These are phyloP conservation scores for Odonthalia washingtoniensis DNA, from an alignment of 31 red algal species.

Conservation along the genomic window DNA sequence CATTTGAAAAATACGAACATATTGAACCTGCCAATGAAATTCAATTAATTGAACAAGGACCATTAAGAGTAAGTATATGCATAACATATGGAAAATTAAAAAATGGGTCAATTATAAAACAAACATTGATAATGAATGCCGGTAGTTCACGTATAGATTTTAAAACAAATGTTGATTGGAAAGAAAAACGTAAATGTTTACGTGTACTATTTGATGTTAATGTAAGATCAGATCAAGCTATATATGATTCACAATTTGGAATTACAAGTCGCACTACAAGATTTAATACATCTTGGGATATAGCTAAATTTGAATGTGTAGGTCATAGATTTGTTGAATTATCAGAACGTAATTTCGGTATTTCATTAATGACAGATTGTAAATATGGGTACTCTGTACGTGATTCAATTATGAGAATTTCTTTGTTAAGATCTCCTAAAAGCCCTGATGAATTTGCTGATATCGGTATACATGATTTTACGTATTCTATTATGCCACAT, in stretches of 20 bases:
- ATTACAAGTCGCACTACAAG: conserved; percentile 68
- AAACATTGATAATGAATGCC: conserved; percentile 58
- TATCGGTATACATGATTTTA: conserved; percentile 67
- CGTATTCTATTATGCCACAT: conserved; percentile 72
- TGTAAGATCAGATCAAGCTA: conserved; percentile 48
- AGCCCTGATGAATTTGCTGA: conserved; percentile 77
- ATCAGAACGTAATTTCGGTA: conserved; percentile 59
- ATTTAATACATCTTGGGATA: conserved; percentile 75
- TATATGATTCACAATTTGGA: conserved; percentile 81
- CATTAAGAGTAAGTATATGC: conserved; percentile 54
- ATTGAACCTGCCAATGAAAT: conserved; percentile 39
- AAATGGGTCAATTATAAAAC: conserved; percentile 61
- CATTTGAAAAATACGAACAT: conserved; percentile 66
- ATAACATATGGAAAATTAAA: conserved; percentile 52
- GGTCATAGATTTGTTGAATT: conserved; percentile 81
- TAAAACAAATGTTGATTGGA: conserved; percentile 66
- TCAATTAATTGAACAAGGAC: conserved; percentile 51
- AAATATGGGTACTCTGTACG: conserved; percentile 87
- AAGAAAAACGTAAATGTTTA: conserved; percentile 68
- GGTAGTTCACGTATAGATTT: conserved; percentile 69
- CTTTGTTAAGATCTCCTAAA: conserved; percentile 70
- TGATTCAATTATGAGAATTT: conserved; percentile 65
- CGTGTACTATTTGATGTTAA: conserved; percentile 60
- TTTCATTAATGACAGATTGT: conserved; percentile 80
- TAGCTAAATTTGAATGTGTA: conserved; percentile 80